Percentiles rank a stretch among this genome's conserved stretches.
Conservation (phyloP, 2,329 filamentous ascomycete genomes). For the Sporothrix variecibatus region DNA sequence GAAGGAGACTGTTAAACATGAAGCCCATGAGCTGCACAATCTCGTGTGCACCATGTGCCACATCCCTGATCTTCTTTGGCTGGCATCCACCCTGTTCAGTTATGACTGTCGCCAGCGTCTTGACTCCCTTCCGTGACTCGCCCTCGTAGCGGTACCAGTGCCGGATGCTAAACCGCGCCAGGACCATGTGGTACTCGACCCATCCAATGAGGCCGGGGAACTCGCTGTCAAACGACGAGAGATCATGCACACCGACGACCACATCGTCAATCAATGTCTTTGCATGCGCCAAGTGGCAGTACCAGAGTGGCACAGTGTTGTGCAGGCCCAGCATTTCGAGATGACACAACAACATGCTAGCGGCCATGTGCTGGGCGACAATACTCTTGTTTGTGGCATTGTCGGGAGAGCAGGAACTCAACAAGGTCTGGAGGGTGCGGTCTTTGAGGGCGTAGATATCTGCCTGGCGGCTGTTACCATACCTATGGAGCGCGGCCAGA, state of each 20-base stretch:
- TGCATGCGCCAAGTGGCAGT: neutral
- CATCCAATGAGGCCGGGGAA: slow-evolving; percentile 16
- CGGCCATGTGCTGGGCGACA: neutral
- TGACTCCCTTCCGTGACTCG: neutral
- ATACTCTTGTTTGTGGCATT: neutral
- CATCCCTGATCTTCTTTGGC: neutral
- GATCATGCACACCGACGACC: neutral
- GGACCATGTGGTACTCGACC: slow-evolving; percentile 27
- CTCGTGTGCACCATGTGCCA: neutral
- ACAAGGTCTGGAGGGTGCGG: neutral
- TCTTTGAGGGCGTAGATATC: neutral
- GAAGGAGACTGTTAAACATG: neutral
- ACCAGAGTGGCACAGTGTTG: neutral
- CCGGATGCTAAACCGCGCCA: slow-evolving; percentile 25
- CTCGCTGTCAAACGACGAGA: neutral
- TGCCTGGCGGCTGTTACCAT: neutral
- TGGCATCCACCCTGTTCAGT: neutral
- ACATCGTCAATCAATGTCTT: neutral
- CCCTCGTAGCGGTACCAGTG: slow-evolving; percentile 23
- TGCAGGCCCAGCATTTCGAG: neutral
- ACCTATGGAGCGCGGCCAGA: neutral
- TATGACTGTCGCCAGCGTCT: neutral
- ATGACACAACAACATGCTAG: neutral
- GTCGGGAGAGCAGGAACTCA: neutral
- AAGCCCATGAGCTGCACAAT: neutral